Conservation (phyloP, 225 moss, liverwort and hornwort species). For the Pleurozium schreberi region DNA sequence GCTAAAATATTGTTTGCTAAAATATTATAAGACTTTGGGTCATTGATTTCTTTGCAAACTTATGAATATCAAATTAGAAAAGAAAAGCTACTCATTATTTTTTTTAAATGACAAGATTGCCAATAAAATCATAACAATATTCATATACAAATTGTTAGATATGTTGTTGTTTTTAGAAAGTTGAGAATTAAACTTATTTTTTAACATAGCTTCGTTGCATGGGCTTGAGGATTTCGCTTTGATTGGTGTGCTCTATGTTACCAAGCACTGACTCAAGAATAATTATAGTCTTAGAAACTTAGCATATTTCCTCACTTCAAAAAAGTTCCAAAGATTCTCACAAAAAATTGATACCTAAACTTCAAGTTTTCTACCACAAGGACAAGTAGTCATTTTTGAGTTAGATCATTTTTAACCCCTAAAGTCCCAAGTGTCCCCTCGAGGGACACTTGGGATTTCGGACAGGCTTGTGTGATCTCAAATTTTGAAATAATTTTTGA, state of each 20-base stretch:
- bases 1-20: not conserved
- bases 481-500: no score
- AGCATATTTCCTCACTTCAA: no score
- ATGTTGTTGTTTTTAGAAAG: not conserved
- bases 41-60: not conserved
- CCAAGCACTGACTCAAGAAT: fast-evolving
- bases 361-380: not conserved
- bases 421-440: no score
- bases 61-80: no score
- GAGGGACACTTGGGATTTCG: no score
- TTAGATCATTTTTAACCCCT: not conserved
- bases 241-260: not conserved
- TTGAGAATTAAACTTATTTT: no score
- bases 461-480: no score
- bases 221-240: not conserved
- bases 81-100: not conserved
- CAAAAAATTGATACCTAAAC: not conserved
- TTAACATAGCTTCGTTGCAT: not conserved
- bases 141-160: not conserved
- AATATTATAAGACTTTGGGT: not conserved
- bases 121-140: not conserved
- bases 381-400: no score
- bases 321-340: no score
- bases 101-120: not conserved
- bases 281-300: not conserved